Evolutionary conservation across 805 yeast species (phyloP).

Genomic region (Candida ipomoeae): DNA sequence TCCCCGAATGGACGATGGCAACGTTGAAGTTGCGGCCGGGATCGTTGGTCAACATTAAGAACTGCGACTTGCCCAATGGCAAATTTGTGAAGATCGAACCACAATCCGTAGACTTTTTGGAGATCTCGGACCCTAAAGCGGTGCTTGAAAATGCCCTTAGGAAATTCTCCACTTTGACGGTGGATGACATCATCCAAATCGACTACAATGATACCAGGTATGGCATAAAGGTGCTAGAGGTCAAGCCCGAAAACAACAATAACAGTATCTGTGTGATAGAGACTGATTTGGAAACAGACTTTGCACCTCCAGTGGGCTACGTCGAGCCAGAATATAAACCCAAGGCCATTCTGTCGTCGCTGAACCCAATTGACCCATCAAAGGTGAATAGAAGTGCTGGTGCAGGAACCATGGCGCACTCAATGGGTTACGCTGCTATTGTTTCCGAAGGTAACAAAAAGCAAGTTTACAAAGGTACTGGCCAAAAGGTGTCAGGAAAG

Average conservation of each 20-base stretch:
- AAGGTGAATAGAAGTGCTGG: constrained; percentile 38
- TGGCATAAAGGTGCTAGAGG: constrained; percentile 80
- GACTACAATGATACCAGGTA: constrained; percentile 75
- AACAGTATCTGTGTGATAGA: constrained; percentile 90
- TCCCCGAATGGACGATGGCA: constrained; percentile 96
- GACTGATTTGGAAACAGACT: constrained; percentile 94
- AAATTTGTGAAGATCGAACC: constrained; percentile 91
- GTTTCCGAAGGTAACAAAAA: constrained; percentile 36
- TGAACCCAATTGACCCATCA: constrained; percentile 30
- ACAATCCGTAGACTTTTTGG: constrained; percentile 88
- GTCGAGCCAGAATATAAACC: constrained; percentile 78
- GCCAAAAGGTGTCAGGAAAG: constrained; percentile 70
- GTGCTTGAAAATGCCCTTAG: constrained; percentile 90
- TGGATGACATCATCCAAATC: constrained; percentile 79
- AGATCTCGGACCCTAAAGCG: constrained; percentile 93
- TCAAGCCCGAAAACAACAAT: constrained; percentile 64
- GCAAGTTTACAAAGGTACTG: constrained; percentile 51
- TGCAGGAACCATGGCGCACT: constrained; percentile 72
- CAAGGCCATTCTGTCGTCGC: constrained; percentile 31
- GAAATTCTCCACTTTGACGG: constrained; percentile 82
- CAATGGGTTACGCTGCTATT: constrained; percentile 60
- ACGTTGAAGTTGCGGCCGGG: constrained; percentile 75
- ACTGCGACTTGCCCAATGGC: constrained; percentile 81
- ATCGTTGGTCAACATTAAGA: constrained; percentile 67
- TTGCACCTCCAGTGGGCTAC: constrained; percentile 98